These are phyloP conservation scores for Pythium graminicola DNA, from an alignment of 352 stramenopile species.

Conservation along the genomic window DNA sequence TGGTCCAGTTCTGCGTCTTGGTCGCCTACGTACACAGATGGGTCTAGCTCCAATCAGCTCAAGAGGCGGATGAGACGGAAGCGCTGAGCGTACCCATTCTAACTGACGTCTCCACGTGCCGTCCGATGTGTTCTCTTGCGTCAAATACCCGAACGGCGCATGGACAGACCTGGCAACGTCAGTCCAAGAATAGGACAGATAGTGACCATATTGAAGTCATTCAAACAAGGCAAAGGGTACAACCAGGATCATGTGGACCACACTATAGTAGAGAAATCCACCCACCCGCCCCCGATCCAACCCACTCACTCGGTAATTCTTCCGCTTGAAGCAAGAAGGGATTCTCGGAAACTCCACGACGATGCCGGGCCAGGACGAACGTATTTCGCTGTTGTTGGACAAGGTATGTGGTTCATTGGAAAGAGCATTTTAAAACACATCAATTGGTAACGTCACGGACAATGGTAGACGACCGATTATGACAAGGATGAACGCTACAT, in stretches of 20 bases:
- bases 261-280: conserved; percentile 8
- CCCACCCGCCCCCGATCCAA: conserved; percentile 16
- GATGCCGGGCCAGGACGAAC: conserved; percentile 70
- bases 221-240: not conserved
- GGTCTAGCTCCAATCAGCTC: not conserved
- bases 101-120: no score
- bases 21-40: conserved; percentile 18
- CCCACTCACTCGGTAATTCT: conserved; percentile 9
- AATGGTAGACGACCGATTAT: conserved; percentile 67
- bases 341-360: conserved; percentile 15
- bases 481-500: conserved; percentile 99
- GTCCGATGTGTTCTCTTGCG: no score
- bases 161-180: no score
- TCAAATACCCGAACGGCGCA: no score
- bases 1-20: conserved; percentile 33
- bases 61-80: no score
- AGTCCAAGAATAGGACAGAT: conserved; percentile 19
- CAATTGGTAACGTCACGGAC: not conserved
- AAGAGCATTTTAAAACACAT: not conserved
- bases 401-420: conserved; percentile 35
- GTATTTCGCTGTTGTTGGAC: conserved; percentile 74
- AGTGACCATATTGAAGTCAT: conserved; percentile 27
- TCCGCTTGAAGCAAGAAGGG: conserved; percentile 13
- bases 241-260: conserved; percentile 16
- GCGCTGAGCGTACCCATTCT: no score